Evolutionary conservation across 208 protist species (phyloP).

Genomic region (Crithidia expoeki): DNA sequence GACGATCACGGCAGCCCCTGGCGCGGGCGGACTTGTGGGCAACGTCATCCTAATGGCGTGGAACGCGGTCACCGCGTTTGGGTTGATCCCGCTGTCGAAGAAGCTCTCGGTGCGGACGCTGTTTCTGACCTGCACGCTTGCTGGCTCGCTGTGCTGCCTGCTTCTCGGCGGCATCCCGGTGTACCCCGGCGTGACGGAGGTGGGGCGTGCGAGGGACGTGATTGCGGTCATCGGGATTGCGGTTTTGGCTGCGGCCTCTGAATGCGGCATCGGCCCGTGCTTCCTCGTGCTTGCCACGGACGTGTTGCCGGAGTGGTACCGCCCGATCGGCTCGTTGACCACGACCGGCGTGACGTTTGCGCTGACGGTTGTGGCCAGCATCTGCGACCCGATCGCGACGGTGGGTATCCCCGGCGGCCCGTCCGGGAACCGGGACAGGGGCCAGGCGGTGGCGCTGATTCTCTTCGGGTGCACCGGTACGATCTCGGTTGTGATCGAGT

Average conservation of each 20-base stretch:
- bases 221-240: conserved; percentile 43
- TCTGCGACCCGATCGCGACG: conserved; percentile 45
- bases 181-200: no score
- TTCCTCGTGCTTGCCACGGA: conserved; percentile 46
- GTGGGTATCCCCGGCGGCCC: conserved; percentile 44
- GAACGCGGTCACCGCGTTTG: conserved; percentile 44
- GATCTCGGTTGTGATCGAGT: no score
- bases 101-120: conserved; percentile 23
- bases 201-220: conserved; percentile 22
- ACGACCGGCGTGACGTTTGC: conserved; percentile 36
- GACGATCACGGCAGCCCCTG: conserved; percentile 36
- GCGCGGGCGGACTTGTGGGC: conserved; percentile 38
- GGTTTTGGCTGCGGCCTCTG: conserved; percentile 46
- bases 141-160: no score
- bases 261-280: conserved; percentile 46
- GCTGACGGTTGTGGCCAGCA: conserved; percentile 46
- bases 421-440: conserved; percentile 53
- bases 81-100: conserved; percentile 39
- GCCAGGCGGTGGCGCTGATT: conserved; percentile 43
- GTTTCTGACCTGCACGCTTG: conserved; percentile 31
- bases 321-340: conserved; percentile 31
- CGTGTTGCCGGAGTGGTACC: conserved; percentile 47
- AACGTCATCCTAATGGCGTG: conserved; percentile 62
- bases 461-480: conserved; percentile 53
- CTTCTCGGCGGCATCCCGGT: no score